Evolutionary conservation across 257 asterid genomes (phyloP).

Genomic region (Dorcoceras hygrometricum): DNA sequence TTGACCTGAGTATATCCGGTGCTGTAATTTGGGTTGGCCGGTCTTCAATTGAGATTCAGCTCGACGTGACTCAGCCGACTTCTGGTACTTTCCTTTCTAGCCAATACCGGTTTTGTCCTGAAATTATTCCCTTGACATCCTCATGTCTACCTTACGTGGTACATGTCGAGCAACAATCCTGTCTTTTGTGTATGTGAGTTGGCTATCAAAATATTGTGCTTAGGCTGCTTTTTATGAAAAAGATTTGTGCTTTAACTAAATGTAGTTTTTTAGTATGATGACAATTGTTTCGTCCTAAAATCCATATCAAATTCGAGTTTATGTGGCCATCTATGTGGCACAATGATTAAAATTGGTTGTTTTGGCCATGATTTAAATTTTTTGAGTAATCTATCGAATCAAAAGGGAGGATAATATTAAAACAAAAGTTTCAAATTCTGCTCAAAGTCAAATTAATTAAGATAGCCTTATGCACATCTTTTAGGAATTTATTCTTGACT

Average conservation of each 20-base stretch:
- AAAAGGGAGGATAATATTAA: neutral
- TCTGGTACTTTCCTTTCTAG: slow-evolving; percentile 44
- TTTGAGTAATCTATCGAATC: neutral
- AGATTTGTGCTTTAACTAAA: neutral
- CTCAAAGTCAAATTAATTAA: no score
- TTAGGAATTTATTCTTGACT: slow-evolving; percentile 28
- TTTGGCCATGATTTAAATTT: neutral
- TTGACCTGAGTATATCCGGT: slow-evolving; percentile 74
- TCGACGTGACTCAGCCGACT: slow-evolving; percentile 70
- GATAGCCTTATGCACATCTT: slow-evolving; percentile 7
- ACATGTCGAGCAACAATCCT: neutral
- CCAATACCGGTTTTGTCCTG: slow-evolving; percentile 18
- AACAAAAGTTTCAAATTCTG: neutral
- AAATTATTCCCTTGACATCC: neutral
- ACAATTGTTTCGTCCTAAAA: neutral
- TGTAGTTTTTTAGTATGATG: neutral
- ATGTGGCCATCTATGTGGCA: neutral
- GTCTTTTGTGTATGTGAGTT: neutral
- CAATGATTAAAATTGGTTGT: neutral
- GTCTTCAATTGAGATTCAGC: slow-evolving; percentile 94
- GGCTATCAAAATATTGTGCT: neutral
- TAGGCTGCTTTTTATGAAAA: neutral
- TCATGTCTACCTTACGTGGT: neutral
- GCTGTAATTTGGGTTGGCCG: slow-evolving; percentile 96
- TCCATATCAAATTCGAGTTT: neutral